Conservation (phyloP, 257 asterid genomes). For the Fraxinus pennsylvanica region DNA sequence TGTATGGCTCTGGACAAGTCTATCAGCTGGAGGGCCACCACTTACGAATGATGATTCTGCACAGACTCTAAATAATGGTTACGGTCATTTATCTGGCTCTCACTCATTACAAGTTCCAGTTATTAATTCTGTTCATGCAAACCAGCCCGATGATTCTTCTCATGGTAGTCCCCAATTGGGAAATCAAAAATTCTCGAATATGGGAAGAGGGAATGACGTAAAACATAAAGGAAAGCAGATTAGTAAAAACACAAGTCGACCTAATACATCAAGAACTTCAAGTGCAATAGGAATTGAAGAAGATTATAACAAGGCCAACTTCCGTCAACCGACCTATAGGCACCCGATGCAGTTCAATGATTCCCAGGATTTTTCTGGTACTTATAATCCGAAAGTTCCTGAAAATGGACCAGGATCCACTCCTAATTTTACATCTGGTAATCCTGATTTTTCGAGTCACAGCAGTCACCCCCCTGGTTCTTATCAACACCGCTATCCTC, state of each 20-base stretch:
- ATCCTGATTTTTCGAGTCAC: constrained; percentile 46
- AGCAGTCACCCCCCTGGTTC: constrained; percentile 44
- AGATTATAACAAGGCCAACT: constrained; percentile 50
- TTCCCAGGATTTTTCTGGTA: constrained; percentile 50
- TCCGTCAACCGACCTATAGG: constrained; percentile 50
- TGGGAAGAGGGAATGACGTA: not conserved
- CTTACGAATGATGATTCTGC: constrained; percentile 61
- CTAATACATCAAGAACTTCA: constrained; percentile 53
- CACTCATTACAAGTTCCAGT: constrained; percentile 36
- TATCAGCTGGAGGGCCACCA: constrained; percentile 76
- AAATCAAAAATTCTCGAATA: constrained; percentile 58
- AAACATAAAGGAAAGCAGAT: constrained; percentile 65
- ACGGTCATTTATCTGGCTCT: constrained; percentile 41
- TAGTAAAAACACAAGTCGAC: constrained; percentile 56
- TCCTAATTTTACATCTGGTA: constrained; percentile 31
- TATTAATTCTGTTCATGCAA: constrained; percentile 44
- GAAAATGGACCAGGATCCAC: constrained; percentile 44
- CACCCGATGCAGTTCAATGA: constrained; percentile 60
- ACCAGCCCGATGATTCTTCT: constrained; percentile 54
- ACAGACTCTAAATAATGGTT: constrained; percentile 52
- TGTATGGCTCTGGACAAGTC: constrained; percentile 95
- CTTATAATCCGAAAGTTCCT: constrained; percentile 41
- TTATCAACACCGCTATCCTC: constrained; percentile 57
- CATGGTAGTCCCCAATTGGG: constrained; percentile 49
- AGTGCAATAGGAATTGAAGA: constrained; percentile 54